phyloP scores from a whole-genome alignment of 352 stramenopile species.

The Pseudoperonospora humuli region DNA sequence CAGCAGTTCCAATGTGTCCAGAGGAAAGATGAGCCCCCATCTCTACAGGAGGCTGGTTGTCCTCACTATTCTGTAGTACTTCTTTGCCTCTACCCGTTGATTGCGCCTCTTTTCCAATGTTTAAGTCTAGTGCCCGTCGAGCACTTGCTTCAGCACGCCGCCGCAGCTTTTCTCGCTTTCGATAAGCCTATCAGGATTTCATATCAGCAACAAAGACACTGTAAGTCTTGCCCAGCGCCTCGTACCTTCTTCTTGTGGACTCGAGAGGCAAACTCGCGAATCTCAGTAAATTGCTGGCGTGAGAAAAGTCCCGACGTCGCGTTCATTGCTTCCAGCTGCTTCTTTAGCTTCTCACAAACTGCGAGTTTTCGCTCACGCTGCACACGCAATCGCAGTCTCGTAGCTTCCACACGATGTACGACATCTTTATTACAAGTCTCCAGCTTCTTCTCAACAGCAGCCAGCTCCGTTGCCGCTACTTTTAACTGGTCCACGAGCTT shows the following conservation, averaged over 20 bases:
- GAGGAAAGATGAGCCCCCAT: background rate
- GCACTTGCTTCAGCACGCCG: constrained; percentile 16
- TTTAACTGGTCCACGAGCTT: constrained; percentile 17
- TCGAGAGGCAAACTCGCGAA: constrained; percentile 15
- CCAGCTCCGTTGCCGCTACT: constrained; percentile 11
- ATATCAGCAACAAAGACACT: background rate
- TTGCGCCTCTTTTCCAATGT: background rate
- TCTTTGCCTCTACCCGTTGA: background rate
- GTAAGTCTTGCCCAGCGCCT: background rate
- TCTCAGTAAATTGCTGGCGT: constrained; percentile 7
- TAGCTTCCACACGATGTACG: background rate
- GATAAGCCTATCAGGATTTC: constrained; percentile 14
- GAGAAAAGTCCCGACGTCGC: constrained; percentile 15
- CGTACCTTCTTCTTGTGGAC: constrained; percentile 30
- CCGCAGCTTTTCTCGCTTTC: constrained; percentile 19
- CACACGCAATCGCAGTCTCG: constrained; percentile 1
- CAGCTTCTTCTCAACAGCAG: constrained; percentile 18
- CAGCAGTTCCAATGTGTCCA: background rate
- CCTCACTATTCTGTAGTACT: background rate
- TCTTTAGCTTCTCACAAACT: constrained; percentile 21
- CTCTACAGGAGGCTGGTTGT: background rate
- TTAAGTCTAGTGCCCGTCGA: constrained; percentile 5
- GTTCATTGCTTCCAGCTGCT: constrained; percentile 19
- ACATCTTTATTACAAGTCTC: background rate
- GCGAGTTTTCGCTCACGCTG: constrained; percentile 18